These are phyloP conservation scores for Aspergillus aculeatinus DNA, from an alignment of 2,329 filamentous ascomycete species.

Conservation along the genomic window DNA sequence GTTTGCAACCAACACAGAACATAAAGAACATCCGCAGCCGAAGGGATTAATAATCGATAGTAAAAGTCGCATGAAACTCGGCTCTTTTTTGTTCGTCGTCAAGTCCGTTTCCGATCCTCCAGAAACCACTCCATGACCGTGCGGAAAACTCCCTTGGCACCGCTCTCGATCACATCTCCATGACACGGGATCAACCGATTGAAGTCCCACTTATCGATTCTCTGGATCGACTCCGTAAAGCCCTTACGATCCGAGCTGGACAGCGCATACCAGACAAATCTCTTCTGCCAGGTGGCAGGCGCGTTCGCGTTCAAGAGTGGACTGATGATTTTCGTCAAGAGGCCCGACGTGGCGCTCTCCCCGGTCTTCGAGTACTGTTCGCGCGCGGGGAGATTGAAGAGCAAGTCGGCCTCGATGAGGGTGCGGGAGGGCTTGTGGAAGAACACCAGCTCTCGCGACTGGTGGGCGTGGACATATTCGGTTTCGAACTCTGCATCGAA, in stretches of 20 bases:
- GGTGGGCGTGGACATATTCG: constrained; percentile 77
- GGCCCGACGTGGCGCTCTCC: constrained; percentile 55
- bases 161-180: constrained; percentile 78
- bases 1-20: neutral
- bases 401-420: constrained; percentile 82
- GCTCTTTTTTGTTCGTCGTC: neutral
- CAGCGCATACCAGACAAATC: constrained; percentile 76
- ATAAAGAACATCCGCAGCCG: neutral
- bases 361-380: constrained; percentile 74
- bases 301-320: constrained; percentile 59
- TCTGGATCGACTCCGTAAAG: constrained; percentile 67
- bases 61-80: too few relatives aligned
- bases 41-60: neutral
- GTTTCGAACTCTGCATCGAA: constrained; percentile 85
- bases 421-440: constrained; percentile 75
- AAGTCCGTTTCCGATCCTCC: constrained; percentile 33
- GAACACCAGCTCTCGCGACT: constrained; percentile 86
- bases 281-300: constrained; percentile 69
- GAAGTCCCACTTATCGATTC: constrained; percentile 80
- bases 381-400: constrained; percentile 85
- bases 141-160: constrained; percentile 71
- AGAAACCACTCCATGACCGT: constrained; percentile 85
- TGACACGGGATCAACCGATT: constrained; percentile 85
- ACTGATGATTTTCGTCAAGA: constrained; percentile 59
- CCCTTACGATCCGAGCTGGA: constrained; percentile 61